Evolutionary conservation across 495 filamentous ascomycete genomes (phyloP).

Genomic region (Tuber calosporum): DNA sequence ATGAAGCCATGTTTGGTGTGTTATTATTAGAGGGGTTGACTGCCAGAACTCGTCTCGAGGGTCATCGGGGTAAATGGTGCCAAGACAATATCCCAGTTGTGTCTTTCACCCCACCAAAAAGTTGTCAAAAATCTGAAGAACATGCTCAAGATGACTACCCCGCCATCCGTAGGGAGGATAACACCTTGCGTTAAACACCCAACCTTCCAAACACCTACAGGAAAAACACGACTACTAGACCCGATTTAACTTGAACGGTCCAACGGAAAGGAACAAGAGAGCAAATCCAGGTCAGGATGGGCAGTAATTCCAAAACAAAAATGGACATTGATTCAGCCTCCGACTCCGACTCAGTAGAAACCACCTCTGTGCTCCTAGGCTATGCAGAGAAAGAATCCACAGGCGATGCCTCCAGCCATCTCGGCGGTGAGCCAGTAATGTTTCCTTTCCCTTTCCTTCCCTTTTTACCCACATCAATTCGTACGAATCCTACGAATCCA

Average conservation of each 20-base stretch:
- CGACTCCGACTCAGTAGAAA: slow-evolving; percentile 62
- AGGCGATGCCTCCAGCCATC: slow-evolving; percentile 77
- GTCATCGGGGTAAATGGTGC: not conserved
- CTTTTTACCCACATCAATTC: not conserved
- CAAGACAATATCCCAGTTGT: not conserved
- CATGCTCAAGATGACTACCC: not conserved
- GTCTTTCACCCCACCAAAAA: not conserved
- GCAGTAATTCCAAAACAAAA: slow-evolving; percentile 9
- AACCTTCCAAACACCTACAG: not conserved
- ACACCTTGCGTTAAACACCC: not conserved
- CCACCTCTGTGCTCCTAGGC: slow-evolving; percentile 84
- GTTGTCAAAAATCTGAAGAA: not conserved
- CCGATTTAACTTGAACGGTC: slow-evolving; percentile 33
- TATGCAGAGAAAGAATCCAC: slow-evolving; percentile 71
- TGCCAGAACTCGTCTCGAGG: not conserved
- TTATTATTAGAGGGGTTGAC: not conserved
- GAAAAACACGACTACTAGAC: slow-evolving; percentile 44
- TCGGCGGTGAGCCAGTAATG: slow-evolving; percentile 81
- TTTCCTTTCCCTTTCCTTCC: not conserved
- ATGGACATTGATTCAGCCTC: slow-evolving; percentile 90
- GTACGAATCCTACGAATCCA: not conserved
- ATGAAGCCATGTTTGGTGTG: slow-evolving; percentile 2
- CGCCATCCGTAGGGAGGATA: not conserved
- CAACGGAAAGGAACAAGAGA: not conserved
- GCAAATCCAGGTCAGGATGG: not conserved